Conservation (phyloP, 345 rosid genomes). For the Cardamine chenopodiifolia region DNA sequence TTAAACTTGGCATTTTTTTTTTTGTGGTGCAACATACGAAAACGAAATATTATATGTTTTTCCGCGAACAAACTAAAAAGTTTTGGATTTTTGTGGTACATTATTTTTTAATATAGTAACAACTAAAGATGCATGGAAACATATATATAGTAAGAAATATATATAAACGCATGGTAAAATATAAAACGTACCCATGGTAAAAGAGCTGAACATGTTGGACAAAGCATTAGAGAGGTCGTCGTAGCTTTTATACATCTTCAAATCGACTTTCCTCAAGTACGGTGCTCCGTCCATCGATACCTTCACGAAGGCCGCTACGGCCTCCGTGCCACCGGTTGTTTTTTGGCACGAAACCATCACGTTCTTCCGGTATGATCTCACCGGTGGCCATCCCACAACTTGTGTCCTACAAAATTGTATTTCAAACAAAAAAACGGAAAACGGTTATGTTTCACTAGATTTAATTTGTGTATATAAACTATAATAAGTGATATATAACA, state of each 20-base stretch:
- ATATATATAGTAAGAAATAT: background rate
- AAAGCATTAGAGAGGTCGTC: slow-evolving; percentile 70
- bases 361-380: slow-evolving; percentile 83
- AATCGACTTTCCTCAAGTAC: slow-evolving; percentile 84
- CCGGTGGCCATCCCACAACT: slow-evolving; percentile 98
- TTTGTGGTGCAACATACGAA: background rate
- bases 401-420: slow-evolving; percentile 44
- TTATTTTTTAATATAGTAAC: background rate
- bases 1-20: background rate
- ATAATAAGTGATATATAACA: background rate
- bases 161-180: background rate
- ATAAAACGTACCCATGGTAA: slow-evolving; percentile 60
- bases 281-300: slow-evolving; percentile 97
- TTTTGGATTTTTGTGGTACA: background rate
- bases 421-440: background rate
- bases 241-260: slow-evolving; percentile 71
- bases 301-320: slow-evolving; percentile 61
- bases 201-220: slow-evolving; percentile 76
- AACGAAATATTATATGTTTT: background rate
- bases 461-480: background rate
- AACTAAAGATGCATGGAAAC: slow-evolving; percentile 1
- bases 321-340: slow-evolving; percentile 34
- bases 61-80: background rate
- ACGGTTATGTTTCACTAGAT: slow-evolving; percentile 10
- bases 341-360: slow-evolving; percentile 53